phyloP scores from a whole-genome alignment of 1,284 basidiomycete species.

The Ceratobasidium sp. region DNA sequence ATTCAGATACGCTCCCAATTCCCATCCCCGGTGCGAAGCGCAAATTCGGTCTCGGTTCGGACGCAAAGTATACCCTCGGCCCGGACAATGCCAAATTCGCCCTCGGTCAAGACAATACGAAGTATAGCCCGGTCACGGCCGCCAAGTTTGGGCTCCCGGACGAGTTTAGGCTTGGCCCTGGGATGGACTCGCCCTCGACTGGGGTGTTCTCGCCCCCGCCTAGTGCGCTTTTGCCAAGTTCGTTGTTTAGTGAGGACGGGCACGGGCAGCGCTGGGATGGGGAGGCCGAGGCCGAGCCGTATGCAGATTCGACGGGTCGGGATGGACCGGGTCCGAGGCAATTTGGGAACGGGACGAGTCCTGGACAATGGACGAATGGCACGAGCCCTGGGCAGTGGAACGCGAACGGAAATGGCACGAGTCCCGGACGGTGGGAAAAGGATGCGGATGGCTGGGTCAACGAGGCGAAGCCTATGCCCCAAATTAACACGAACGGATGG shows the following conservation, averaged over 20 bases:
- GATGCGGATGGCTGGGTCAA: slow-evolving; percentile 39
- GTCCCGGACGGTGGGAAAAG: slow-evolving; percentile 39
- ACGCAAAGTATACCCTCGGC: slow-evolving; percentile 13
- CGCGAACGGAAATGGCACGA: slow-evolving; percentile 20
- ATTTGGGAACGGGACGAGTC: slow-evolving; percentile 18
- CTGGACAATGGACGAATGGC: slow-evolving; percentile 22
- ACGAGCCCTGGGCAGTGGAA: slow-evolving; percentile 27
- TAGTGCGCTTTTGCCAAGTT: slow-evolving; percentile 27
- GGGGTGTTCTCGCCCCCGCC: slow-evolving; percentile 28
- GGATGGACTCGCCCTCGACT: slow-evolving; percentile 27
- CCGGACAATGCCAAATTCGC: slow-evolving; percentile 2
- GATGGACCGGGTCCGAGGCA: slow-evolving; percentile 23
- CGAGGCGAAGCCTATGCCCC: slow-evolving; percentile 12
- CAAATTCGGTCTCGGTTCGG: background rate
- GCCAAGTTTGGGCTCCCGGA: slow-evolving; percentile 13
- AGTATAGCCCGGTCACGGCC: slow-evolving; percentile 1
- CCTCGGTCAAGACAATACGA: background rate
- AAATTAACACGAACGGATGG: slow-evolving; percentile 17
- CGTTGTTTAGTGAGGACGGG: slow-evolving; percentile 34
- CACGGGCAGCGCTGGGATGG: slow-evolving; percentile 28
- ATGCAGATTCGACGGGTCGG: background rate
- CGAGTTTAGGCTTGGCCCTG: background rate
- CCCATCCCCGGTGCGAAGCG: slow-evolving; percentile 27
- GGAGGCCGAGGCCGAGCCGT: slow-evolving; percentile 12
- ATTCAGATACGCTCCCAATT: slow-evolving; percentile 38